Conservation (phyloP, 2,329 filamentous ascomycete genomes). For the Fulvia fulva region DNA sequence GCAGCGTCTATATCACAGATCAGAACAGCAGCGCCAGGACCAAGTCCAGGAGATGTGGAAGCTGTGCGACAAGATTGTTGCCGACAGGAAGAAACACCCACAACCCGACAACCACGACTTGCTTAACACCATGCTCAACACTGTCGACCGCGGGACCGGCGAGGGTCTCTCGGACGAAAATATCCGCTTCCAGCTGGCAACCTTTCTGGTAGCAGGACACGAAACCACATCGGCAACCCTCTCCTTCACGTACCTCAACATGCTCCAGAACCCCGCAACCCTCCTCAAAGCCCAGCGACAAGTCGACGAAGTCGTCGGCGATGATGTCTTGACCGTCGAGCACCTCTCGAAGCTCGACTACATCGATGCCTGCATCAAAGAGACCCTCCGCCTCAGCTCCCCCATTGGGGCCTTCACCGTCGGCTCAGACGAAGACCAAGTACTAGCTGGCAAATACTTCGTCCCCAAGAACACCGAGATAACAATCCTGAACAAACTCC, state of each 20-base stretch:
- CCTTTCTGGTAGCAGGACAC: slow-evolving; percentile 66
- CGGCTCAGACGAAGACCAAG: background rate
- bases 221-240: slow-evolving; percentile 68
- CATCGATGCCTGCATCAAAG: slow-evolving; percentile 60
- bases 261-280: slow-evolving; percentile 59
- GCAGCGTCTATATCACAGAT: slow-evolving; percentile 48
- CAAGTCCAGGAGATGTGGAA: slow-evolving; percentile 55
- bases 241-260: slow-evolving; percentile 61
- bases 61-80: slow-evolving; percentile 54
- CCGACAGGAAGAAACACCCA: slow-evolving; percentile 60
- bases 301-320: slow-evolving; percentile 62
- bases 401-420: slow-evolving; percentile 45
- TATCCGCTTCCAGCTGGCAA: slow-evolving; percentile 64
- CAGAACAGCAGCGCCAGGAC: slow-evolving; percentile 43
- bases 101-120: slow-evolving; percentile 60
- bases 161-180: slow-evolving; percentile 57
- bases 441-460: slow-evolving; percentile 53
- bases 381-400: slow-evolving; percentile 59
- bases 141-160: slow-evolving; percentile 61
- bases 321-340: slow-evolving; percentile 53
- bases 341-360: slow-evolving; percentile 64
- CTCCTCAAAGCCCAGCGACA: slow-evolving; percentile 62
- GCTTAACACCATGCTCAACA: slow-evolving; percentile 65
- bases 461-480: slow-evolving; percentile 49
- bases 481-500: slow-evolving; percentile 47